Percentiles rank a stretch among this genome's conserved stretches.
These are phyloP conservation scores for Calonectria ilicicola DNA, from an alignment of 2,329 filamentous ascomycete genomes.

Conservation along the genomic window DNA sequence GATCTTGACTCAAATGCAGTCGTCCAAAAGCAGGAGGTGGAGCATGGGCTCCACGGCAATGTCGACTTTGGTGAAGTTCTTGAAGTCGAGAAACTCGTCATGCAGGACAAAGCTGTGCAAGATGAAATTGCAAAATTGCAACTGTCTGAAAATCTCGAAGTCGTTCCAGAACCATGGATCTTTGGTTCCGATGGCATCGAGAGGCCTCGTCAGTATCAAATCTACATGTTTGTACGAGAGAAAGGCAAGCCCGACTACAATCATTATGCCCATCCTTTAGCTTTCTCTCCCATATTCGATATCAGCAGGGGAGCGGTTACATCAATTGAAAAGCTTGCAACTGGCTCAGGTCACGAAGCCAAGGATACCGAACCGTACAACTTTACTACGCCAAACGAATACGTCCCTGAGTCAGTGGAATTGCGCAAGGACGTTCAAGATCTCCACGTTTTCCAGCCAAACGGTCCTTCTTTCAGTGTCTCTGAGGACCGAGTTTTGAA, in stretches of 20 bases:
- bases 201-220: slow-evolving; percentile 11
- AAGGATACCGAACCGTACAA: not conserved
- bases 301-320: not conserved
- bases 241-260: slow-evolving; percentile 23
- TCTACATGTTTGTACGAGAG: slow-evolving; percentile 25
- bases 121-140: slow-evolving; percentile 16
- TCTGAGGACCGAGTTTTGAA: slow-evolving; percentile 18
- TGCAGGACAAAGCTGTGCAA: slow-evolving; percentile 9
- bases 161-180: slow-evolving; percentile 23
- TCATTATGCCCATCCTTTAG: slow-evolving; percentile 18
- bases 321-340: not conserved
- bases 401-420: slow-evolving; percentile 5
- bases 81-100: slow-evolving; percentile 20
- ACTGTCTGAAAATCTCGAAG: slow-evolving; percentile 13
- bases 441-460: slow-evolving; percentile 11
- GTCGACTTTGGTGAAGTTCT: slow-evolving; percentile 16
- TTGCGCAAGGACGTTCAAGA: slow-evolving; percentile 10
- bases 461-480: slow-evolving; percentile 18
- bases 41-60: slow-evolving; percentile 2
- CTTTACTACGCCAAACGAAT: slow-evolving; percentile 9
- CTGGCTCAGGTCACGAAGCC: not conserved
- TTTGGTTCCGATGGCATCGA: slow-evolving; percentile 21
- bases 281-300: slow-evolving; percentile 21
- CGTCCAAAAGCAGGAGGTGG: not conserved
- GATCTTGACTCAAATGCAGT: slow-evolving; percentile 4